phyloP scores from a whole-genome alignment of 305 asterid species.

The Fraxinus angustifolia region DNA sequence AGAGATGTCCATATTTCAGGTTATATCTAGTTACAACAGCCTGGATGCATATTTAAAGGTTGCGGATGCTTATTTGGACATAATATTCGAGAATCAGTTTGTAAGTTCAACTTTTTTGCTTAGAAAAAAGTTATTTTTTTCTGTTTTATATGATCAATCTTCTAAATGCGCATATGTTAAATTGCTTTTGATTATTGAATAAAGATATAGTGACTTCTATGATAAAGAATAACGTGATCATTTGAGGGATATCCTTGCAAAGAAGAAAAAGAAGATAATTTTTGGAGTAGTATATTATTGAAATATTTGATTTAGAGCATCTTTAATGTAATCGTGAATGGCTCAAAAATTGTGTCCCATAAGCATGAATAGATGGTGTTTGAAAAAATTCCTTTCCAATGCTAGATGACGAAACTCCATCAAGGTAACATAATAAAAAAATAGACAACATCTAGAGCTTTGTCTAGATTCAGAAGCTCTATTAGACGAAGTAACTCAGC shows the following conservation, averaged over 20 bases:
- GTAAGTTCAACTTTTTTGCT: constrained; percentile 43
- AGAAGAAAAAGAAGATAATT: constrained; percentile 10
- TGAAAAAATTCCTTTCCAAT: not conserved
- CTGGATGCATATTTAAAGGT: constrained; percentile 61
- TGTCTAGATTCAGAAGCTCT: not conserved
- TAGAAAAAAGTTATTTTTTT: constrained; percentile 15
- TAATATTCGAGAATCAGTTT: constrained; percentile 63
- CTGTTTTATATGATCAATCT: constrained; percentile 1
- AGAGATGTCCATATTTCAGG: constrained; percentile 49
- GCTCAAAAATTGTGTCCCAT: not conserved
- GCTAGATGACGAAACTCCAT: not conserved
- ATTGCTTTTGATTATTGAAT: constrained; percentile 8
- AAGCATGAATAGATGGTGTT: not conserved
- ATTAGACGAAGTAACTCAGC: not conserved
- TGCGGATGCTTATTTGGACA: constrained; percentile 65
- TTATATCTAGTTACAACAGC: constrained; percentile 44
- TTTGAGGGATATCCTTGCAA: constrained; percentile 13
- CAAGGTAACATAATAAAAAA: not conserved
- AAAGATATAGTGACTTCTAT: constrained; percentile 13
- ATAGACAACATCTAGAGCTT: not conserved
- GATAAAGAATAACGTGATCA: not conserved
- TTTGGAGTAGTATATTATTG: constrained; percentile 6
- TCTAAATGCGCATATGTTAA: constrained; percentile 14
- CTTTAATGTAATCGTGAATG: not conserved
- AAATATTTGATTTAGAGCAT: not conserved